A percentile compares a stretch with the other conserved stretches of the same genome.
phyloP scores from a whole-genome alignment of 345 rosid genomes.

The Bruguiera gymnorhiza region DNA sequence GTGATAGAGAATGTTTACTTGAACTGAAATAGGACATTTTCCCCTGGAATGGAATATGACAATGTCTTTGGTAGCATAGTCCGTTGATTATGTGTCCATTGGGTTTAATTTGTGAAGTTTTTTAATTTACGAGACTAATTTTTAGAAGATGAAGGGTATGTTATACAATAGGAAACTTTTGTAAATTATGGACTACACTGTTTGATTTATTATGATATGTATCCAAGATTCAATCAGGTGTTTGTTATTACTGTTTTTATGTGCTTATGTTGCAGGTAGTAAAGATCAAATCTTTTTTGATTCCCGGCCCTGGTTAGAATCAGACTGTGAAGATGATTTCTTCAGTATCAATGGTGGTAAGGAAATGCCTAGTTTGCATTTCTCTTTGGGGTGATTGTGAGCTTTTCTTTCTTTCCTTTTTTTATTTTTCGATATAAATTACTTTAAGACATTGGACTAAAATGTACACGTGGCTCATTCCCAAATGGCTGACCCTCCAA shows the following conservation, averaged over 20 bases:
- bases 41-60: neutral
- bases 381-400: neutral
- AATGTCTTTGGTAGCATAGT: neutral
- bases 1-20: neutral
- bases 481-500: no score
- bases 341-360: constrained; percentile 91
- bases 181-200: neutral
- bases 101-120: neutral
- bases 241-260: neutral
- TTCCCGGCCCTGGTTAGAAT: constrained; percentile 69
- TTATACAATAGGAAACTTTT: neutral
- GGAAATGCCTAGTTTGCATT: constrained; percentile 15
- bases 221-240: neutral
- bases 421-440: no score
- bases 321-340: constrained; percentile 92
- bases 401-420: no score
- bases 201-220: neutral
- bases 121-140: neutral
- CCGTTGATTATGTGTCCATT: neutral
- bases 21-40: neutral
- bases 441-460: no score
- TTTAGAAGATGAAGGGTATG: neutral
- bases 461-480: no score
- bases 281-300: constrained; percentile 83
- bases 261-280: constrained; percentile 51